Percentiles rank a stretch among this genome's conserved stretches.
phyloP scores from a whole-genome alignment of 257 asterid genomes.

The Nicotiana benthamiana region DNA sequence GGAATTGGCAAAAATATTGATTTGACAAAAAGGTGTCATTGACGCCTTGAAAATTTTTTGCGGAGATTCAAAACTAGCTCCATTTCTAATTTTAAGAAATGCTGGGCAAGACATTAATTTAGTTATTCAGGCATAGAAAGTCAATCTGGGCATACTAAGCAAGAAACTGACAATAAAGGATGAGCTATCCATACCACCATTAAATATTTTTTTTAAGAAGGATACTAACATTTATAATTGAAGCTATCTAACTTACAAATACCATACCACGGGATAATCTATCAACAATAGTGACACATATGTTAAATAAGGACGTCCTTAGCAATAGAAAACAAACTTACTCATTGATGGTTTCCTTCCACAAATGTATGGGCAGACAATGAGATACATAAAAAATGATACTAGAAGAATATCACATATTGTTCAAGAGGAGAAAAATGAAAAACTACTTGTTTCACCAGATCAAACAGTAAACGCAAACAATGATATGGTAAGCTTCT shows the following conservation, averaged over 20 bases:
- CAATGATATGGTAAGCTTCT: background rate
- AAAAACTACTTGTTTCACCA: background rate
- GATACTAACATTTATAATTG: background rate
- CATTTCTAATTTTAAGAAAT: background rate
- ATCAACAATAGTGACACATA: background rate
- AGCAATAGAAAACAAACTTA: background rate
- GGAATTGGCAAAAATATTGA: background rate
- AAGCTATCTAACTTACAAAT: background rate
- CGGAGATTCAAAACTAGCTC: background rate
- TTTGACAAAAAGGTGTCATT: background rate
- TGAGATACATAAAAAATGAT: background rate
- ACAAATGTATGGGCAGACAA: background rate
- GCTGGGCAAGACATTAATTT: background rate
- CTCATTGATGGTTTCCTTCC: background rate
- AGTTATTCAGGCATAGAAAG: background rate
- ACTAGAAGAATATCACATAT: background rate
- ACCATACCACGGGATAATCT: background rate
- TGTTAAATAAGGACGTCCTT: background rate
- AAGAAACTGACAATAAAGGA: background rate
- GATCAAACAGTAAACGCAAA: background rate
- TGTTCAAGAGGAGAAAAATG: background rate
- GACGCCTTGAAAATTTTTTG: background rate
- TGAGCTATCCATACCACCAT: background rate
- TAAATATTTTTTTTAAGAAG: too few species aligned
- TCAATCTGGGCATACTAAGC: background rate